These are phyloP conservation scores for Piloderma croceum DNA, from an alignment of 768 basidiomycete genomes.

Conservation along the genomic window DNA sequence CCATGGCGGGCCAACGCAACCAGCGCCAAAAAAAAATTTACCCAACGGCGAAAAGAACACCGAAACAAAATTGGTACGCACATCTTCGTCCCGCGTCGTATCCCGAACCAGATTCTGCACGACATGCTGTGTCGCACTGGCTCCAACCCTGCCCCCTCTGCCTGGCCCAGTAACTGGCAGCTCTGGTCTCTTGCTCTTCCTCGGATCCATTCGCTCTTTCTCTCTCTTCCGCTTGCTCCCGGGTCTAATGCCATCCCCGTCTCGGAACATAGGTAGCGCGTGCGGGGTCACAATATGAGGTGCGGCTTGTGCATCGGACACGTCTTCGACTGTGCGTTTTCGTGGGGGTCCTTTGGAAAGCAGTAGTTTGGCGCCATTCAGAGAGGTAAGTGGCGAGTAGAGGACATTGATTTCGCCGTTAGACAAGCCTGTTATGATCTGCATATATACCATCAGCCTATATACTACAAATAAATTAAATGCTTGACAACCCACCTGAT, in stretches of 20 bases:
- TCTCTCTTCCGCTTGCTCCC: constrained; percentile 87
- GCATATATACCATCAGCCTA: too few relatives aligned
- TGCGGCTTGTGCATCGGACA: constrained; percentile 78
- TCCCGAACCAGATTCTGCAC: constrained; percentile 93
- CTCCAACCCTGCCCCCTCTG: constrained; percentile 89
- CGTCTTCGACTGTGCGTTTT: constrained; percentile 79
- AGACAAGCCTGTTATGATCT: constrained; percentile 87
- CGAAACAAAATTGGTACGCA: constrained; percentile 46
- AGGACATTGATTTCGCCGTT: constrained; percentile 85
- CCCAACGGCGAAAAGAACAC: constrained; percentile 7
- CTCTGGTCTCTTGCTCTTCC: constrained; percentile 89
- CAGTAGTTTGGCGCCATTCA: constrained; percentile 88
- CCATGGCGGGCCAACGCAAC: background rate
- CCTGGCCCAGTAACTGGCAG: constrained; percentile 92
- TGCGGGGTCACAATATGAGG: constrained; percentile 92
- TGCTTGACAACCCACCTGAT: constrained; percentile 59
- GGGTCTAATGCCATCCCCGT: constrained; percentile 55
- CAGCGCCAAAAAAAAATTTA: constrained; percentile 13
- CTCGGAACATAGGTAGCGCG: constrained; percentile 87
- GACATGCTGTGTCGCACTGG: constrained; percentile 94
- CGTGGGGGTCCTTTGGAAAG: constrained; percentile 82
- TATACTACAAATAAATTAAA: constrained; percentile 5
- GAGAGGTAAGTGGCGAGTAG: constrained; percentile 86
- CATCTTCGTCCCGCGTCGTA: constrained; percentile 88
- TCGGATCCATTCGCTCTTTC: constrained; percentile 80